phyloP scores from a whole-genome alignment of 176 grass and related monocot genomes.

The Puccinellia tenuiflora region DNA sequence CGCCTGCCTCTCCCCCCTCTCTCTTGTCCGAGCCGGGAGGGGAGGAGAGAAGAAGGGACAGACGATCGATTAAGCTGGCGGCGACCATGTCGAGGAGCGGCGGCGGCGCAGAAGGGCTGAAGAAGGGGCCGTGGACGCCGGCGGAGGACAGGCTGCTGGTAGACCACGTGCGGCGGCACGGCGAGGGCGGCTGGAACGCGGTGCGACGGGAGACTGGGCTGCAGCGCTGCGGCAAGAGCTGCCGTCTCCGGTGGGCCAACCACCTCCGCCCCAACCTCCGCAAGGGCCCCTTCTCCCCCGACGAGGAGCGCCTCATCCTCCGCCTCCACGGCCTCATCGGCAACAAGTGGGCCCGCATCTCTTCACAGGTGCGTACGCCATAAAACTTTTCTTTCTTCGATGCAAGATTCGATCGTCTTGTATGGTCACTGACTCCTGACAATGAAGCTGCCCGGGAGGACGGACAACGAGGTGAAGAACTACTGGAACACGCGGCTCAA shows the following conservation, averaged over 20 bases:
- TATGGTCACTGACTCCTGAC: neutral
- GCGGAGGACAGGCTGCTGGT: conserved; percentile 69
- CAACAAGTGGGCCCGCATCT: conserved; percentile 87
- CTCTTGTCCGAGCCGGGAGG: conserved; percentile 29
- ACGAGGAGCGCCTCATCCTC: conserved; percentile 76
- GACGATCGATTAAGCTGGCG: neutral
- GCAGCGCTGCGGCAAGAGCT: conserved; percentile 87
- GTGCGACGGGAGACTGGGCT: conserved; percentile 73
- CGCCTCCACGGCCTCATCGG: conserved; percentile 68
- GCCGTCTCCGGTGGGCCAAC: conserved; percentile 89
- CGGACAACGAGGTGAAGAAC: conserved; percentile 95
- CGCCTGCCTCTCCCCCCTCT: conserved; percentile 14
- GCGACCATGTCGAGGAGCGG: conserved; percentile 23
- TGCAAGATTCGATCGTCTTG: neutral
- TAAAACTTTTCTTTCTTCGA: no score
- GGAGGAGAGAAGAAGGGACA: conserved; percentile 18
- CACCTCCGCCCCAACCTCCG: conserved; percentile 92
- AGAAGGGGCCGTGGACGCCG: conserved; percentile 92
- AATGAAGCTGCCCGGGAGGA: conserved; percentile 62
- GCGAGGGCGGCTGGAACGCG: conserved; percentile 85
- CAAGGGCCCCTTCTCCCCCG: conserved; percentile 79
- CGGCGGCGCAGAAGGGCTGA: conserved; percentile 16
- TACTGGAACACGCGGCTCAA: conserved; percentile 86
- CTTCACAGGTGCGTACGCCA: conserved; percentile 34
- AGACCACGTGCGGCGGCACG: conserved; percentile 74